phyloP scores from a whole-genome alignment of 129 eudicot species.

The Sambucus nigra region DNA sequence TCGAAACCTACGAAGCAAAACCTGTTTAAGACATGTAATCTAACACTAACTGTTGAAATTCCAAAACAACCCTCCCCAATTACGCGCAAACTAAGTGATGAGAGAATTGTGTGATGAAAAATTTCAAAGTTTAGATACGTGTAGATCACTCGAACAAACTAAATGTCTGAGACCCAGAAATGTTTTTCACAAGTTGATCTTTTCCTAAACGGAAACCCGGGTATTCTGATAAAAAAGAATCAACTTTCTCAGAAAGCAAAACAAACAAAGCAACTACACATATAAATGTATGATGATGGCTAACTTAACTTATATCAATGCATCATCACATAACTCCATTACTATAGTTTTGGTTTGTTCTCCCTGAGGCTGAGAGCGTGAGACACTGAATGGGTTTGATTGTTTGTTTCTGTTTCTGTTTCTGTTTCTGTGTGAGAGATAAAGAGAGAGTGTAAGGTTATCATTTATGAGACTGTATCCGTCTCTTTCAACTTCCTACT shows the following conservation, averaged over 20 bases:
- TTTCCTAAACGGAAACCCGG: conserved; percentile 17
- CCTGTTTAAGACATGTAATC: conserved; percentile 6
- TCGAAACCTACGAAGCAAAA: conserved; percentile 12
- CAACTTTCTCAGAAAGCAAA: conserved; percentile 1
- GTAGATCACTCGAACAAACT: conserved; percentile 1
- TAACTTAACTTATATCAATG: too few relatives aligned
- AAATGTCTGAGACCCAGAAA: conserved; percentile 3
- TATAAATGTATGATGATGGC: not conserved
- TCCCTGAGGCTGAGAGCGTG: not conserved
- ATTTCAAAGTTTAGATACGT: conserved; percentile 1
- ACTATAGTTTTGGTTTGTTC: conserved; percentile 3
- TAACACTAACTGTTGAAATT: not conserved
- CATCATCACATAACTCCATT: too few relatives aligned
- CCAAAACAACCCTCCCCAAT: conserved; percentile 11
- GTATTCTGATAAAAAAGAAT: conserved; percentile 14
- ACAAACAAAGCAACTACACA: not conserved
- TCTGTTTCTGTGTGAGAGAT: too few relatives aligned
- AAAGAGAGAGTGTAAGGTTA: not conserved
- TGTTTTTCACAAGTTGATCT: not conserved
- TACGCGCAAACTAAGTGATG: conserved; percentile 5
- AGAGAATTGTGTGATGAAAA: conserved; percentile 7
- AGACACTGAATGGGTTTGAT: not conserved
- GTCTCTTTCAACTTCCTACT: not conserved
- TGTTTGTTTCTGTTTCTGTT: too few relatives aligned
- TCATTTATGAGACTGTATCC: not conserved